Evolutionary conservation across 1,284 basidiomycete species (phyloP).

Genomic region (Laetiporus sulphureus): DNA sequence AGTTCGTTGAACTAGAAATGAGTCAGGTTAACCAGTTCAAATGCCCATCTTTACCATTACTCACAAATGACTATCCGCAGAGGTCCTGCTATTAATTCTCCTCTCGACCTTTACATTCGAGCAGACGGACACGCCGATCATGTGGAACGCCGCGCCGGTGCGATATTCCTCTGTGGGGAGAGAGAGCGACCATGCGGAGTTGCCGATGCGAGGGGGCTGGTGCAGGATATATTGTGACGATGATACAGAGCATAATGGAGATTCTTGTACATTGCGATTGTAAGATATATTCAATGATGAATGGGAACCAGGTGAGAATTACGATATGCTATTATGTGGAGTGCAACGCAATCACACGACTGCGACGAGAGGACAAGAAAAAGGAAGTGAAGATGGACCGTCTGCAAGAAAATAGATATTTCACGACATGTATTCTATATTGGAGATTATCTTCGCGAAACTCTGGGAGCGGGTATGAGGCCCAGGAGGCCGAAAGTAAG

Average conservation of each 20-base stretch:
- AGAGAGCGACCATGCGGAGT: slow-evolving; percentile 3
- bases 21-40: slow-evolving; percentile 7
- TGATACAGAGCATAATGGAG: too few species aligned
- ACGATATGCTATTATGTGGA: too few species aligned
- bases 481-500: slow-evolving; percentile 65
- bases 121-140: slow-evolving; percentile 8
- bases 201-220: slow-evolving; percentile 7
- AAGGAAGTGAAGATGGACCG: too few species aligned
- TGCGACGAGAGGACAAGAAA: too few species aligned
- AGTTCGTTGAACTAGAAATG: slow-evolving; percentile 17
- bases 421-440: too few species aligned
- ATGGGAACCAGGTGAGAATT: too few species aligned
- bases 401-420: too few species aligned
- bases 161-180: slow-evolving; percentile 11
- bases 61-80: slow-evolving; percentile 1
- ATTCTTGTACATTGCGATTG: too few species aligned
- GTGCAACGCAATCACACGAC: too few species aligned
- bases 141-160: slow-evolving; percentile 12
- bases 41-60: background rate
- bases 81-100: slow-evolving; percentile 12
- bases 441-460: slow-evolving; percentile 20
- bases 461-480: slow-evolving; percentile 51
- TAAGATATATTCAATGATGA: too few species aligned
- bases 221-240: too few species aligned
- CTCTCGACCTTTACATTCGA: slow-evolving; percentile 12